Percentiles rank a stretch among this genome's conserved stretches.
phyloP scores from a whole-genome alignment of 441 rosid genomes.

The Breynia disticha region DNA sequence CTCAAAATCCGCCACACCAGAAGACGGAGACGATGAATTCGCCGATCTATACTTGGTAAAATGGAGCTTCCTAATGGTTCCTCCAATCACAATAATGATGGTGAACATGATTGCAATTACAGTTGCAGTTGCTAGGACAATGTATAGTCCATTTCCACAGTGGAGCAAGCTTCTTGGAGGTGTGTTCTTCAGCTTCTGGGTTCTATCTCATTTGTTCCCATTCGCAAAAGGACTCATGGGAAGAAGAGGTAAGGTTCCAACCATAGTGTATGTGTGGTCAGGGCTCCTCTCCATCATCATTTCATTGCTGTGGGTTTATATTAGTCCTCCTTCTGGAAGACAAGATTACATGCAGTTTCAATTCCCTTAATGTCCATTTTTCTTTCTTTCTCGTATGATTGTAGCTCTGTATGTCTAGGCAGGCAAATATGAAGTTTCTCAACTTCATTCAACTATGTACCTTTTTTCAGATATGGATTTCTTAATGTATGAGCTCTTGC shows the following conservation, averaged over 20 bases:
- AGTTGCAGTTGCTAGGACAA: slow-evolving; percentile 42
- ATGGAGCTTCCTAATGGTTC: slow-evolving; percentile 59
- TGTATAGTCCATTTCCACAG: slow-evolving; percentile 49
- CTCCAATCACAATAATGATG: slow-evolving; percentile 56
- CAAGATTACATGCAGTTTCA: slow-evolving; percentile 50
- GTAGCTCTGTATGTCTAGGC: not conserved
- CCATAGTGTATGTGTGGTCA: slow-evolving; percentile 57
- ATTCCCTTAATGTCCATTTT: slow-evolving; percentile 31
- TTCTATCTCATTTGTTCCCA: slow-evolving; percentile 53
- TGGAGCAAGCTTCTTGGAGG: slow-evolving; percentile 75
- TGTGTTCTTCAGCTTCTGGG: slow-evolving; percentile 73
- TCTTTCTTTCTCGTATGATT: too few relatives aligned
- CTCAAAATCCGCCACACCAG: slow-evolving; percentile 44
- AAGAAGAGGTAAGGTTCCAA: slow-evolving; percentile 49
- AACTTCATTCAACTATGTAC: slow-evolving; percentile 20
- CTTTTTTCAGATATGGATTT: not conserved
- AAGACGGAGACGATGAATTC: slow-evolving; percentile 54
- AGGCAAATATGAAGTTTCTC: slow-evolving; percentile 24
- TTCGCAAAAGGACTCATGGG: slow-evolving; percentile 74
- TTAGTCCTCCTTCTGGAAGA: slow-evolving; percentile 44
- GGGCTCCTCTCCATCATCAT: slow-evolving; percentile 44
- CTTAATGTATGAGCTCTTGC: not conserved
- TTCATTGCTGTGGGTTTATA: slow-evolving; percentile 47
- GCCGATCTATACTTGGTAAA: slow-evolving; percentile 46
- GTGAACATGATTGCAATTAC: slow-evolving; percentile 46